Evolutionary conservation across 768 basidiomycete species (phyloP).

Genomic region (Asterophora lycoperdoides): DNA sequence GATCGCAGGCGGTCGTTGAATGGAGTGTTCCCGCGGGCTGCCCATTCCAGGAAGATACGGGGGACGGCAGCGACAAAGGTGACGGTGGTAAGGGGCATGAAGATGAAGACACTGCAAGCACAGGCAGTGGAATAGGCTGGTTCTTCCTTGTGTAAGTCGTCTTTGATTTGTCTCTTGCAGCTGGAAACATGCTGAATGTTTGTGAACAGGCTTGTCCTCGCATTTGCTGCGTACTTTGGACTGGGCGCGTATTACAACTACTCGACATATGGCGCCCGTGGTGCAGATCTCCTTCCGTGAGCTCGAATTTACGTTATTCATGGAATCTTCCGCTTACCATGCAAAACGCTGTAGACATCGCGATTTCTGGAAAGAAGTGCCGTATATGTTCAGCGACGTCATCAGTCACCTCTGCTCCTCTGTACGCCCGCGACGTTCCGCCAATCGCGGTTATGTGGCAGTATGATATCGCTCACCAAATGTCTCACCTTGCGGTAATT

Average conservation of each 20-base stretch:
- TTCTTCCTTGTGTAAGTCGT: constrained; percentile 76
- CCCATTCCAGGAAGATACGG: constrained; percentile 31
- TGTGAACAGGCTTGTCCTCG: constrained; percentile 51
- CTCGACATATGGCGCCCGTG: constrained; percentile 79
- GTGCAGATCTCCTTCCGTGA: constrained; percentile 80
- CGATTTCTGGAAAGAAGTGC: constrained; percentile 88
- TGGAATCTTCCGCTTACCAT: constrained; percentile 9
- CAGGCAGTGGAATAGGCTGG: constrained; percentile 80
- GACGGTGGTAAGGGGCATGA: constrained; percentile 16
- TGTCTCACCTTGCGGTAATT: neutral
- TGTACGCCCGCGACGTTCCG: constrained; percentile 59
- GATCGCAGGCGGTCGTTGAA: constrained; percentile 47
- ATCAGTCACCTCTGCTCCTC: constrained; percentile 71
- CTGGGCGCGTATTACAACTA: constrained; percentile 88
- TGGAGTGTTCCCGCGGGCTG: constrained; percentile 68
- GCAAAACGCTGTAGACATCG: constrained; percentile 54
- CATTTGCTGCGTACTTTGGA: constrained; percentile 64
- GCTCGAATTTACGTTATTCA: constrained; percentile 25
- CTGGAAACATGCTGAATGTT: neutral
- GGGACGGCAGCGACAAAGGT: constrained; percentile 36
- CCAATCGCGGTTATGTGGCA: constrained; percentile 69
- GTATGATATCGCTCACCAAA: constrained; percentile 40
- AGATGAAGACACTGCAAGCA: constrained; percentile 32
- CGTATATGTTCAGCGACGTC: constrained; percentile 79
- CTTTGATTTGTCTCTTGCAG: neutral